Conservation (phyloP, 2,329 filamentous ascomycete species). For the Venturiaceae sp. region DNA sequence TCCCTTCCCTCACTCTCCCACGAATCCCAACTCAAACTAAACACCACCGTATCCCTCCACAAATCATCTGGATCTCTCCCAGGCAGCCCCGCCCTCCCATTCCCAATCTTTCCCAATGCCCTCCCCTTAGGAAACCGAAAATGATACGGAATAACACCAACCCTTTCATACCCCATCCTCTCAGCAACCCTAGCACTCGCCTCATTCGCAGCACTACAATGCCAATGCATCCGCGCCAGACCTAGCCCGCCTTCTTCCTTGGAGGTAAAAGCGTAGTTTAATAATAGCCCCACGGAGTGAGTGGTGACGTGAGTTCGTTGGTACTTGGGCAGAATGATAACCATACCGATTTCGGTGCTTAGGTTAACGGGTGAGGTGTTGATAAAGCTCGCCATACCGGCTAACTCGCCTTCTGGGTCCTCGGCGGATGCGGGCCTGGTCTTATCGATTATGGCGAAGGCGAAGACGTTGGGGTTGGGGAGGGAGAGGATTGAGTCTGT, state of each 20-base stretch:
- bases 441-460: slow-evolving; percentile 21
- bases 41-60: not conserved
- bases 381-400: slow-evolving; percentile 19
- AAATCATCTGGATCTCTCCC: not conserved
- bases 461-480: slow-evolving; percentile 3
- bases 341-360: slow-evolving; percentile 23
- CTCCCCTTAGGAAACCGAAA: not conserved
- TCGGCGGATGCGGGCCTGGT: slow-evolving; percentile 13
- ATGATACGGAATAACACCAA: not conserved
- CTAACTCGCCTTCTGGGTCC: slow-evolving; percentile 19
- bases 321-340: slow-evolving; percentile 24
- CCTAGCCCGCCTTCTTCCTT: not conserved
- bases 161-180: not conserved
- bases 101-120: not conserved
- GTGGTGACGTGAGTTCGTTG: slow-evolving; percentile 26
- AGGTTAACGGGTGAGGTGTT: slow-evolving; percentile 13
- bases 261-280: not conserved
- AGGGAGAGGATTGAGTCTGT: slow-evolving; percentile 5
- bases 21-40: not conserved
- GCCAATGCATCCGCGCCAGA: not conserved
- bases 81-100: not conserved
- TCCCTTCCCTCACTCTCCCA: not conserved
- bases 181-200: not conserved
- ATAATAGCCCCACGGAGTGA: slow-evolving; percentile 16
- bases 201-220: not conserved